Conservation (phyloP, 495 filamentous ascomycete species). For the Penicillium taxi region DNA sequence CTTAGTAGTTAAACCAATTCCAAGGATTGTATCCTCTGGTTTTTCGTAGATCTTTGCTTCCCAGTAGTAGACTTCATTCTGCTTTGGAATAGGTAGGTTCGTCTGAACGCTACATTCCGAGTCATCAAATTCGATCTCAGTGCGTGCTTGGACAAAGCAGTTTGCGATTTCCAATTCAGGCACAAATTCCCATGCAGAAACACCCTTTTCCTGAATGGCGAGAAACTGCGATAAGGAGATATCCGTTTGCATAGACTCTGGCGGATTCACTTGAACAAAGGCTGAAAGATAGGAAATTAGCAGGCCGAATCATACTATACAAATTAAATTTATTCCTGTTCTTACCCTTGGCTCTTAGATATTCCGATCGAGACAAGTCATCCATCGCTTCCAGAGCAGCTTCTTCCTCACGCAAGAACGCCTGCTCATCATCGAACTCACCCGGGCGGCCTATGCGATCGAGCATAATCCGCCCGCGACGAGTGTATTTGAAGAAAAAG, state of each 20-base stretch:
- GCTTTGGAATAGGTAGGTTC: constrained; percentile 93
- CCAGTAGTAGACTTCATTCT: constrained; percentile 99
- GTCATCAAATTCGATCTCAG: constrained; percentile 98
- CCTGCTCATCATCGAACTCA: constrained; percentile 96
- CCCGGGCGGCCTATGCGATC: constrained; percentile 90
- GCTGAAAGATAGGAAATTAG: constrained; percentile 48
- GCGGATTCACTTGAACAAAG: constrained; percentile 88
- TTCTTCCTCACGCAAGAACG: constrained; percentile 83
- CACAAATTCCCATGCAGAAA: constrained; percentile 98
- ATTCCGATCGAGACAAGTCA: constrained; percentile 82
- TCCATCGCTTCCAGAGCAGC: constrained; percentile 95
- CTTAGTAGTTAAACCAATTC: constrained; percentile 89
- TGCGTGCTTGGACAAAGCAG: constrained; percentile 93
- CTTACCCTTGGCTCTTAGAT: constrained; percentile 88
- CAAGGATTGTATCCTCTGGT: constrained; percentile 75
- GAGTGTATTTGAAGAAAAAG: constrained; percentile 91
- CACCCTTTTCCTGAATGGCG: constrained; percentile 97
- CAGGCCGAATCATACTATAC: background rate
- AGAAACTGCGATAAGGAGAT: constrained; percentile 96
- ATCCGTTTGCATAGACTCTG: constrained; percentile 90
- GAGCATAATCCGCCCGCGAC: constrained; percentile 80
- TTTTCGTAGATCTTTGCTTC: constrained; percentile 98
- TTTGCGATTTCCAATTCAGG: constrained; percentile 97
- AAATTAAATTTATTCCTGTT: background rate
- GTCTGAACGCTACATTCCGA: constrained; percentile 95